These are phyloP conservation scores for Fusarium mexicanum DNA, from an alignment of 2,329 filamentous ascomycete species.

Conservation along the genomic window DNA sequence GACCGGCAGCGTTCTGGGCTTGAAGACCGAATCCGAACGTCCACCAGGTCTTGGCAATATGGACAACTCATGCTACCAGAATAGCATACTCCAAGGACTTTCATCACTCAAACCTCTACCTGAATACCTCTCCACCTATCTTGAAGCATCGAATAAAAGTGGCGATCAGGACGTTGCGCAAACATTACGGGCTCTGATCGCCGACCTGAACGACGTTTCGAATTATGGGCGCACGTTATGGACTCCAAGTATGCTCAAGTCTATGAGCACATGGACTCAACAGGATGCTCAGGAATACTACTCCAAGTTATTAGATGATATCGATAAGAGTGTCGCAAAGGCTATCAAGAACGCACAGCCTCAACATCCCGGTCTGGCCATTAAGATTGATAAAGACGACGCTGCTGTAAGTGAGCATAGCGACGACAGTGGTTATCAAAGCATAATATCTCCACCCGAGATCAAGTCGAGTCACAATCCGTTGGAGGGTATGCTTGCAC, in stretches of 20 bases:
- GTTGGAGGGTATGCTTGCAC: conserved; percentile 86
- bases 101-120: conserved; percentile 78
- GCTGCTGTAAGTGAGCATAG: conserved; percentile 59
- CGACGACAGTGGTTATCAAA: conserved; percentile 67
- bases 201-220: conserved; percentile 72
- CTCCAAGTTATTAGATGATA: conserved; percentile 84
- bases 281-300: conserved; percentile 99
- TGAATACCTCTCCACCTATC: conserved; percentile 67
- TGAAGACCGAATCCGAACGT: conserved; percentile 53
- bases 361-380: conserved; percentile 52
- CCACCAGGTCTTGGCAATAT: conserved; percentile 84
- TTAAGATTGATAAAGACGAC: conserved; percentile 53
- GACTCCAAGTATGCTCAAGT: conserved; percentile 84
- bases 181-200: conserved; percentile 71
- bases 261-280: conserved; percentile 94
- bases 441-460: conserved; percentile 50
- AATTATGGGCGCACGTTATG: conserved; percentile 83
- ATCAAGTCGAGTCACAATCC: conserved; percentile 70
- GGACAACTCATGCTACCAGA: conserved; percentile 98
- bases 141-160: conserved; percentile 43
- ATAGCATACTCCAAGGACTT: conserved; percentile 89
- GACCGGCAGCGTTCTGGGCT: conserved; percentile 54
- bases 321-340: conserved; percentile 78
- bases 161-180: conserved; percentile 52
- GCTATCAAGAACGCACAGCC: conserved; percentile 48